Conservation (phyloP, 108 stramenopile species). For the Pseudonitzschia multiseries region DNA sequence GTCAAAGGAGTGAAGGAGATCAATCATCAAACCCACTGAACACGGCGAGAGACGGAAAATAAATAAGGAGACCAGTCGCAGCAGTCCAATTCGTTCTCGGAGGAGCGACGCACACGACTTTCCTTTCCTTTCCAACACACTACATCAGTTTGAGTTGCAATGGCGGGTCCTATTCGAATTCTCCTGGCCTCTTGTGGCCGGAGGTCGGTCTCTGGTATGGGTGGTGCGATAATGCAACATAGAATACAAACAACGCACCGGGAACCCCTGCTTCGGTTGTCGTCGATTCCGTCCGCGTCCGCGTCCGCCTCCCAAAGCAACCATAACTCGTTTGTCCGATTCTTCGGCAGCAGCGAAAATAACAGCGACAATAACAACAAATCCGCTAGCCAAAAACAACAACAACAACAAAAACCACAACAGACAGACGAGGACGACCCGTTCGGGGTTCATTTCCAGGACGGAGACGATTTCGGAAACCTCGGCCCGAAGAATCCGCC, state of each 20-base stretch:
- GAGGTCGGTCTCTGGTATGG: not conserved
- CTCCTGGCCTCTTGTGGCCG: constrained; percentile 4
- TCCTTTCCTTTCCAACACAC: too few species aligned
- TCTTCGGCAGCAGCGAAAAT: not conserved
- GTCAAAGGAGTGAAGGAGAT: too few species aligned
- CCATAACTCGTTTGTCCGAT: not conserved
- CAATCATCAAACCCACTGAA: too few species aligned
- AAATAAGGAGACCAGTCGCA: too few species aligned
- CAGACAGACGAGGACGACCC: constrained; percentile 58
- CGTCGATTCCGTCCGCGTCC: too few species aligned
- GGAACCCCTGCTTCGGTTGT: not conserved
- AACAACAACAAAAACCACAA: constrained; percentile 4
- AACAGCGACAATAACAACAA: not conserved
- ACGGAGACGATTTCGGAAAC: constrained; percentile 43
- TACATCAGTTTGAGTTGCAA: not conserved
- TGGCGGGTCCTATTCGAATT: constrained; percentile 7
- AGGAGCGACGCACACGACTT: too few species aligned
- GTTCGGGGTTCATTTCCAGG: constrained; percentile 58
- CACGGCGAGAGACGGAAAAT: too few species aligned
- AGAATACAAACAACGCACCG: not conserved
- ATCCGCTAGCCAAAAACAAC: not conserved
- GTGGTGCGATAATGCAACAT: not conserved
- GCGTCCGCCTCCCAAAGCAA: too few species aligned
- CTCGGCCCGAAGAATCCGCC: constrained; percentile 60
- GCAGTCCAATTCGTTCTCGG: too few species aligned